Base-by-base conservation (phyloP, 192 early-diverging fungal genomes). In the Coemansia sp. region DNA sequence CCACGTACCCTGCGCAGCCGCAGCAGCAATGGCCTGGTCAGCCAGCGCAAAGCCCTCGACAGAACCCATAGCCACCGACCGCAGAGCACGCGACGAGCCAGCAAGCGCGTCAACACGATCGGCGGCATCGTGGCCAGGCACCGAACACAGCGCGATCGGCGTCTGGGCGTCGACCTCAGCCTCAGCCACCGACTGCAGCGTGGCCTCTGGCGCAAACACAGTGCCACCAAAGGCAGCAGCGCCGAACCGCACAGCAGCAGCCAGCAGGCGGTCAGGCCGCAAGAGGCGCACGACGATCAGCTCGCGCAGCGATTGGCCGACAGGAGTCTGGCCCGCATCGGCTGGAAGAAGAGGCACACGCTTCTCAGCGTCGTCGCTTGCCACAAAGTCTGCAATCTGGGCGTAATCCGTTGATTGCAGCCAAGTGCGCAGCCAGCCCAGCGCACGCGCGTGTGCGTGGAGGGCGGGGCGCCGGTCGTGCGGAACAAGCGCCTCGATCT, bases 51-150 rank as follows among this genome's bases (percentile, higher is more conserved):
- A 88, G 53, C 95, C 95, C 87, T 99, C 98, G 33, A 88, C 83
- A 4, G 97, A 95, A 57, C 98, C 98, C 95, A 99, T 96, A 5
- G 98, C 98, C 24, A 99, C 92, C 3, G 95, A 88, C 3, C 82
- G 81, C 29, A 94, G 74, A 41, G 78, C 75, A 17, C 75, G 76
- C 8, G 78, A 72, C 53, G 76, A 59, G 58, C 90, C 87, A 1
- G 95, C 95, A 67, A 99, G 77, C 39, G 92, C 83, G 57, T 99
- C 98, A 3, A 98, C 91, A 57, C 92, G 87, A 48, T 93, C 89
- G 54, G 94, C 94, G 14, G 95, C 95, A 76, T 99, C 98, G 77
- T 95, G 91, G 37, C 98, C 98, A 33, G 91, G 90, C 11, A 90
- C 86, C 14, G 93, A 91, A 74, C 93, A 97, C 41, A 98, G 87